Base-by-base conservation (phyloP, 163 green algal genomes). In the Trebouxia gelatinosa region DNA sequence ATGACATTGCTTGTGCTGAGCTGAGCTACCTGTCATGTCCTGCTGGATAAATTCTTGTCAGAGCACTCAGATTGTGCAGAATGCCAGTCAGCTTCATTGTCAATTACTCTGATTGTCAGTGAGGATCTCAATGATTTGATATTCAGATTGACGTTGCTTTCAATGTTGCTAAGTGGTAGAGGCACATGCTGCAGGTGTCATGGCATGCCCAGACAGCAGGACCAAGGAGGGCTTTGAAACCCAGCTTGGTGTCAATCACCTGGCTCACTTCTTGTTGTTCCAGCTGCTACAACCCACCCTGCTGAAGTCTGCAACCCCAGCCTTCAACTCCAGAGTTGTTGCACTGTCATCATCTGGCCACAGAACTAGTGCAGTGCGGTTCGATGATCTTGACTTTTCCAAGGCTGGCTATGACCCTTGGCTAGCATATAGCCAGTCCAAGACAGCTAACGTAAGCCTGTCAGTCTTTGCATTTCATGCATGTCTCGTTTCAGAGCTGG, bases 381-480 rank as follows among this genome's bases (percentile, higher is more conserved):
- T 96, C 72, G 80, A 91, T 29, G 91, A 96, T 74, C 84, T 94
- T 6, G 39, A 75, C 28, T 35, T 75, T 1, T 28, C 39, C 38
- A 58, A 57, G n/a, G 16, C 39, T 59, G 67, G 67, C n/a, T 93
- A 93, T 71, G 37, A 87, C 21, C 31, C 37, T 0, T 93, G 88
- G 86, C 13, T 80, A 26, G 86, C 84, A 6, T 97, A 97, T 74
- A 87, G 87, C 6, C 87, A 95, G 82, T 92, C 86, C 61, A 97
- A 98, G 87, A 88, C 97, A 21, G 93, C 93, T 28, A 98, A 98
- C 82, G 71, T 85, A 65, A 74, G 46, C 39, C 32, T 82, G 34
- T 81, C 67, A 17, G 80, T 37, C 11, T 61, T 46, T 35, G 77
- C 50, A 46, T 67, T n/a, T 79, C 80, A 59, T 48, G 16, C 13